These are phyloP conservation scores for Fusarium fracticaudum DNA, from an alignment of 2,329 filamentous ascomycete genomes.

Conservation along the genomic window DNA sequence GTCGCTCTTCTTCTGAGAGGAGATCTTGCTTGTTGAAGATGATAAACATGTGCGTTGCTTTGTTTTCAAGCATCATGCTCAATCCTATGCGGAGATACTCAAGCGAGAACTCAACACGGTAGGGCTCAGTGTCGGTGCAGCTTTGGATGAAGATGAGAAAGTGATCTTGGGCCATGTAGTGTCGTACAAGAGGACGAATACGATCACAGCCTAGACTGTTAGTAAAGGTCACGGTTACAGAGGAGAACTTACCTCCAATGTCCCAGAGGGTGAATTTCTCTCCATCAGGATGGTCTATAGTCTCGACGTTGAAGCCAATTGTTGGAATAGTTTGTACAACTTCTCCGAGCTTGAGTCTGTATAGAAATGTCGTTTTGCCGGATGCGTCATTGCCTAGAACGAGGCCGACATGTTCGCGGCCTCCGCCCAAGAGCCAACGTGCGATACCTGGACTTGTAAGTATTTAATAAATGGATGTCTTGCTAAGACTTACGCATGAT, in stretches of 20 bases:
- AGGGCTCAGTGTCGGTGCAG: slow-evolving; percentile 37
- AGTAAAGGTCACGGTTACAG: neutral
- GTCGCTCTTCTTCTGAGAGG: slow-evolving; percentile 27
- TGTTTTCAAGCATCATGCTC: slow-evolving; percentile 28
- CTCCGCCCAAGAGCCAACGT: slow-evolving; percentile 35
- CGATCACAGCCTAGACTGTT: slow-evolving; percentile 38
- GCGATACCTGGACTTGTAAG: slow-evolving; percentile 27
- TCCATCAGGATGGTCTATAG: slow-evolving; percentile 55
- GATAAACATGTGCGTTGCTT: slow-evolving; percentile 42
- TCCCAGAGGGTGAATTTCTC: slow-evolving; percentile 43
- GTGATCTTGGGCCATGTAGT: slow-evolving; percentile 41
- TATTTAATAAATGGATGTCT: fast-evolving
- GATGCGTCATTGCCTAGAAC: slow-evolving; percentile 47
- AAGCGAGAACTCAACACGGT: slow-evolving; percentile 39
- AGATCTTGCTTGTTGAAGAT: slow-evolving; percentile 48
- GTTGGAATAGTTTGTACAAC: slow-evolving; percentile 95
- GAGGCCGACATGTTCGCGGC: slow-evolving; percentile 31
- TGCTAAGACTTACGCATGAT: slow-evolving; percentile 30
- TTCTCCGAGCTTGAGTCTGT: slow-evolving; percentile 88
- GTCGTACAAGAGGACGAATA: slow-evolving; percentile 41
- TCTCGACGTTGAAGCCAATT: slow-evolving; percentile 95
- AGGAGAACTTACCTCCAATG: slow-evolving; percentile 38
- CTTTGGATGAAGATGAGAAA: slow-evolving; percentile 45
- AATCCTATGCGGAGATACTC: slow-evolving; percentile 41
- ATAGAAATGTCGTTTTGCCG: slow-evolving; percentile 81